Evolutionary conservation across 2,329 filamentous ascomycete species (phyloP), one percentile per base, ranked within the genome.

Genomic region (Ceratocystis smalleyi): DNA sequence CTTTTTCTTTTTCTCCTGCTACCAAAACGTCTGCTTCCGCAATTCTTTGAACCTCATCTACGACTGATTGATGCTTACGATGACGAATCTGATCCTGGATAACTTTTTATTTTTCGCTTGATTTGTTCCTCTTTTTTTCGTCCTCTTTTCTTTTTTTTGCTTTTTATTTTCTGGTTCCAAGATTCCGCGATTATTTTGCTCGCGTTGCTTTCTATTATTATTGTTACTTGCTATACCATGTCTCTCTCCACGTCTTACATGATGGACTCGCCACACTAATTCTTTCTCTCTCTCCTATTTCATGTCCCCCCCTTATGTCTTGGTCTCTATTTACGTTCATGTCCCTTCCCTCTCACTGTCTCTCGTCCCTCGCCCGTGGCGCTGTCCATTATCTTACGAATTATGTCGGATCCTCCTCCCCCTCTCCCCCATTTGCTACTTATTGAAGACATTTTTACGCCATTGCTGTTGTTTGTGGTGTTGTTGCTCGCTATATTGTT

Each of bases 11-110:
- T 22, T 40, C 19, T 7, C 15, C 24, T 19, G 47, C 8, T 19
- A 7, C 57, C 32, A 40, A 40, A 61, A 45, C 47, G 49, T 51
- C 30, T 40, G 30, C 49, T 59, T 61, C 43, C 59, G 43, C 59
- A 45, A 61, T 61, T 63, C 64, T 35, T 65, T 65, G 43, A 47
- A 65, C 55, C 47, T 65, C 47, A 63, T 62, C 64, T 59, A 65
- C 61, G 61, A 65, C 54, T 63, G 57, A 65, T 59, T 63, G 57
- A 67, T 54, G 59, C 59, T 60, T 64, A 64, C 51, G 65, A 67
- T 67, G 65, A 62, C 55, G 59, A 57, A 43, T 47, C 49, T 55
- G 62, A 65, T 61, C 43, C 47, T 63, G 49, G 61, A 62, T 62
- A 32, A 40, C 35, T 40, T 40, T 35, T 40, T 40, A 40, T 40